Evolutionary conservation across 805 yeast species (phyloP).

Genomic region (Yamadazyma takamatsuzukensis): DNA sequence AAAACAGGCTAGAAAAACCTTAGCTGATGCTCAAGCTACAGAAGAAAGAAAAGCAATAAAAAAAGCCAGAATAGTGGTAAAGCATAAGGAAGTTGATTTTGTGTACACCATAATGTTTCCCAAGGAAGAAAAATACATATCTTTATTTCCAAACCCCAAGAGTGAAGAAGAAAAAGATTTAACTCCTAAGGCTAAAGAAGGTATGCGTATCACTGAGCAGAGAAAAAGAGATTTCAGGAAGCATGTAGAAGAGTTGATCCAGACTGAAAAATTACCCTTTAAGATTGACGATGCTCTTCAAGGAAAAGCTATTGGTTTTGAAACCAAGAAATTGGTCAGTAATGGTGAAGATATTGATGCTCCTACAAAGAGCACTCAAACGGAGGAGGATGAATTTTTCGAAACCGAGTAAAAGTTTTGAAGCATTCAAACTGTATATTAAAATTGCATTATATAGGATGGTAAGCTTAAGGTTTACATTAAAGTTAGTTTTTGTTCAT

Average conservation of each 20-base stretch:
- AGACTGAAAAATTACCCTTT: conserved; percentile 53
- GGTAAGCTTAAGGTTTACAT: too few relatives aligned
- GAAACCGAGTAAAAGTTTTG: too few relatives aligned
- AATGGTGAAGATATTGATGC: conserved; percentile 40
- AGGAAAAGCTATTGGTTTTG: conserved; percentile 27
- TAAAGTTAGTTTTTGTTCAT: conserved; percentile 18
- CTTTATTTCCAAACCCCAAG: conserved; percentile 58
- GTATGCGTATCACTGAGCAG: conserved; percentile 38
- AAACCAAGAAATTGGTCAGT: conserved; percentile 14
- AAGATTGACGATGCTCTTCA: conserved; percentile 42
- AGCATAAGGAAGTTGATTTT: conserved; percentile 61
- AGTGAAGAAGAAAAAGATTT: conserved; percentile 20
- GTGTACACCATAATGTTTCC: conserved; percentile 80
- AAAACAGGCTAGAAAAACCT: conserved; percentile 45
- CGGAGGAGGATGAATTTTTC: conserved; percentile 43
- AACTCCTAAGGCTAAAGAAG: conserved; percentile 40
- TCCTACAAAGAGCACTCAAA: conserved; percentile 30
- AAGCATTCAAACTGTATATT: too few relatives aligned
- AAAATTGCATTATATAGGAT: too few relatives aligned
- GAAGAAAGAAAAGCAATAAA: conserved; percentile 36
- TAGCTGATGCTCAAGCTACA: conserved; percentile 30
- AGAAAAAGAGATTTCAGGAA: conserved; percentile 44
- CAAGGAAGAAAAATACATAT: conserved; percentile 69
- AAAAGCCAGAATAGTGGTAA: conserved; percentile 47
- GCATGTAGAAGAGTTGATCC: conserved; percentile 48